Evolutionary conservation across 2,329 filamentous ascomycete genomes (phyloP), one percentile per base, ranked within the genome.

Genomic region (Talaromyces sp.): DNA sequence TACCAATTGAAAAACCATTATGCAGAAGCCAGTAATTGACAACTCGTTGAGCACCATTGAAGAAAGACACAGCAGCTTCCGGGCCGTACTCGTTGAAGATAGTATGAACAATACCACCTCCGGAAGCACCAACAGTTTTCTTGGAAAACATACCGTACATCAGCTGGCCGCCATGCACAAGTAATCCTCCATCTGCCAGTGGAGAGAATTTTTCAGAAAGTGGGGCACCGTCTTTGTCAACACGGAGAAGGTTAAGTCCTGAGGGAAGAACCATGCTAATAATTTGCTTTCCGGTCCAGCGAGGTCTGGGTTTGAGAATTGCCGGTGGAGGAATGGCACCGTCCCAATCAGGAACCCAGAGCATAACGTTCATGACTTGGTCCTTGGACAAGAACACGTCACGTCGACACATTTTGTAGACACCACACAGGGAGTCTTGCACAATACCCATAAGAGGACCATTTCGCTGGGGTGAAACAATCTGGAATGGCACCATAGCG

Each of bases 381-480:
- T 96, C 90, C 75, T 94, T 93, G 61, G 87, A 89, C 63, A 99
- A 79, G 79, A 99, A 97, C 33, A 91, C 87, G 75, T 99, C 95
- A 73, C 93, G 88, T 69, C 92, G 90, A 70, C 90, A 96, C 68
- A 99, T 88, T 81, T 99, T 99, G 86, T 97, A 99, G 51, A 92
- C 89, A 78, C 96, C 95, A 68, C 93, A 95, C 63, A 99, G 84
- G 28, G 94, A 96, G 76, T 99, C 95, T 76, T 99, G 95, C 27
- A 99, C 95, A 68, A 99, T 98, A 87, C 96, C 96, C 96, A 99
- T 99, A 61, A 99, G 84, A 54, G 95, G 96, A 61, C 91, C 90
- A 78, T 99, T 99, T 73, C 93, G 89, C 77, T 99, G 95, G 4
- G 95, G 95, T 1, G 96, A 99, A 9, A 99, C 96, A 71, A 99